Evolutionary conservation across 2,329 filamentous ascomycete species (phyloP).

Genomic region (Aspergillus latus): DNA sequence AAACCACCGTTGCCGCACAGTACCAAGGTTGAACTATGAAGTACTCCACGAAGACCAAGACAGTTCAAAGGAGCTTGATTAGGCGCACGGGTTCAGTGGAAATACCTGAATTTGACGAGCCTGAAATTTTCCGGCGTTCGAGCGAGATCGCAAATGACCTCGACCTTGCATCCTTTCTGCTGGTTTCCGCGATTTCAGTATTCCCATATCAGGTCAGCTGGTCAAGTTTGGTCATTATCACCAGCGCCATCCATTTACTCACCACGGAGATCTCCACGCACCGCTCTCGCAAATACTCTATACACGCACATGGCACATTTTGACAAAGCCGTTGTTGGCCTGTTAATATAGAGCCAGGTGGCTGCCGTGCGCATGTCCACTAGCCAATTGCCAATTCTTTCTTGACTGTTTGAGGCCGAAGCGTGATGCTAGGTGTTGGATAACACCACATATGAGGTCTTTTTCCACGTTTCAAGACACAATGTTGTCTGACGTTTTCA

Average conservation of each 20-base stretch:
- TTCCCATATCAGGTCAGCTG: neutral
- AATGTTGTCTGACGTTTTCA: neutral
- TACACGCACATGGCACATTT: neutral
- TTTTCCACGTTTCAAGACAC: neutral
- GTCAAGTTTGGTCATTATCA: neutral
- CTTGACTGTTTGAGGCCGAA: neutral
- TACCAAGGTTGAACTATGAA: neutral
- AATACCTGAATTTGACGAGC: neutral
- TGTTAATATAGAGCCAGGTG: conserved; percentile 19
- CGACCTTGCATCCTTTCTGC: neutral
- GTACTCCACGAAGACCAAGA: no score
- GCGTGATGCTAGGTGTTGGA: neutral
- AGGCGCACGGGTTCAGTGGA: neutral
- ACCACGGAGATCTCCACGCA: neutral
- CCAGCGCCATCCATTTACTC: neutral
- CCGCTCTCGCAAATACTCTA: neutral
- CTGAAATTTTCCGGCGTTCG: neutral
- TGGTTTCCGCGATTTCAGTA: conserved; percentile 5
- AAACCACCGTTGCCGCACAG: neutral
- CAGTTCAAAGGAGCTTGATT: neutral
- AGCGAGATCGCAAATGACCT: neutral
- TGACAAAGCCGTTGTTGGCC: conserved; percentile 11
- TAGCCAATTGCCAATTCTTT: conserved; percentile 6
- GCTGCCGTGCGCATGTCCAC: conserved; percentile 15
- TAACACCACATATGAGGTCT: neutral